Conservation (phyloP, 495 filamentous ascomycete species). For the Pyrenopolyporus hunteri region DNA sequence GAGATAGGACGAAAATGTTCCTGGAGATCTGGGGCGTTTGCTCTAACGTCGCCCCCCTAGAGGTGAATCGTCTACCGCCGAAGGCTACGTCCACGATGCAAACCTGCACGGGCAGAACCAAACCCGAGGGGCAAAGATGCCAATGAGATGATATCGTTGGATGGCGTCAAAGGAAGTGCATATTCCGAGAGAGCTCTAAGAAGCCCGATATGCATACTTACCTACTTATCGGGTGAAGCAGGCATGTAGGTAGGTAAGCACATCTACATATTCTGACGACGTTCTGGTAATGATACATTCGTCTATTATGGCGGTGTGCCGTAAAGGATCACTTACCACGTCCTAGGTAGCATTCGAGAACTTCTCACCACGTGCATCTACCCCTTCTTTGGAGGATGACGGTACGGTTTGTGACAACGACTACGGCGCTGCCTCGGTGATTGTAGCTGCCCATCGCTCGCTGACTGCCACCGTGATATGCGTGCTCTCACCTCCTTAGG, state of each 20-base stretch:
- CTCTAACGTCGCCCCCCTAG: not conserved
- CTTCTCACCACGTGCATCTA: constrained; percentile 3
- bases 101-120: no score
- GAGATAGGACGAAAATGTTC: constrained; percentile 31
- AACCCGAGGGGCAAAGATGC: no score
- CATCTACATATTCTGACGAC: no score
- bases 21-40: constrained; percentile 9
- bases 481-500: constrained; percentile 18
- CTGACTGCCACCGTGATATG: constrained; percentile 29
- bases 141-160: no score
- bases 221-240: no score
- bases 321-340: no score
- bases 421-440: constrained; percentile 34
- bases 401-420: constrained; percentile 22
- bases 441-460: constrained; percentile 16
- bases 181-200: no score
- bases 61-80: not conserved
- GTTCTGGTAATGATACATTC: no score
- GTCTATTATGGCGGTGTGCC: no score
- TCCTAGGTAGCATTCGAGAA: not conserved
- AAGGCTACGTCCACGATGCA: no score
- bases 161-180: no score
- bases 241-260: no score
- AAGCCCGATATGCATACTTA: not conserved
- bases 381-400: constrained; percentile 22